Evolutionary conservation across 2,329 filamentous ascomycete genomes (phyloP).

Genomic region (Botrytis porri): DNA sequence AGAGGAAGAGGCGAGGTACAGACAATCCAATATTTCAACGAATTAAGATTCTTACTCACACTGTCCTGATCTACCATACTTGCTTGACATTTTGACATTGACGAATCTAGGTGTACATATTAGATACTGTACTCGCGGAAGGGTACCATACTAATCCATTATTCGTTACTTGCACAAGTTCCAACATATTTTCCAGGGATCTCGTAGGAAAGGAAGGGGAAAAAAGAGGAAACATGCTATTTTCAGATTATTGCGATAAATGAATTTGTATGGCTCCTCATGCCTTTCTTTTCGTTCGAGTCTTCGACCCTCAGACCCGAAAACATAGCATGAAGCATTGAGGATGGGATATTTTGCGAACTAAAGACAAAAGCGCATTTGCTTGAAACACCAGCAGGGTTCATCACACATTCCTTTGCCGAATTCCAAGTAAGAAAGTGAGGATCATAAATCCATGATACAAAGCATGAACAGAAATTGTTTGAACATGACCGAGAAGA

Average conservation of each 20-base stretch:
- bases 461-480: neutral
- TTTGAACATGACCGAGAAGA: slow-evolving; percentile 5
- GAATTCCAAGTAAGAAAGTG: neutral
- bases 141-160: neutral
- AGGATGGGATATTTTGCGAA: neutral
- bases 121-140: neutral
- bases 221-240: neutral
- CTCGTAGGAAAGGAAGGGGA: neutral
- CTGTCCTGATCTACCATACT: neutral
- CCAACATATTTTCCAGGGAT: neutral
- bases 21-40: neutral
- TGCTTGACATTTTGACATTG: neutral
- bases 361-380: neutral
- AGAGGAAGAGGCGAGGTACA: slow-evolving; percentile 4
- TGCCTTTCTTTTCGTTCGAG: neutral
- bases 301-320: neutral
- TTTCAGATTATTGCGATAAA: neutral
- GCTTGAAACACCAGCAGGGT: slow-evolving; percentile 8
- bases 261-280: neutral
- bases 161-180: neutral
- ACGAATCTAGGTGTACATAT: neutral
- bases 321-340: neutral
- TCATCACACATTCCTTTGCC: neutral
- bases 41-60: neutral
- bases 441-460: slow-evolving; percentile 1